Evolutionary conservation across 2,329 filamentous ascomycete species (phyloP), one percentile per base, ranked within the genome.

Genomic region (Lecanoromycetidae sp.): DNA sequence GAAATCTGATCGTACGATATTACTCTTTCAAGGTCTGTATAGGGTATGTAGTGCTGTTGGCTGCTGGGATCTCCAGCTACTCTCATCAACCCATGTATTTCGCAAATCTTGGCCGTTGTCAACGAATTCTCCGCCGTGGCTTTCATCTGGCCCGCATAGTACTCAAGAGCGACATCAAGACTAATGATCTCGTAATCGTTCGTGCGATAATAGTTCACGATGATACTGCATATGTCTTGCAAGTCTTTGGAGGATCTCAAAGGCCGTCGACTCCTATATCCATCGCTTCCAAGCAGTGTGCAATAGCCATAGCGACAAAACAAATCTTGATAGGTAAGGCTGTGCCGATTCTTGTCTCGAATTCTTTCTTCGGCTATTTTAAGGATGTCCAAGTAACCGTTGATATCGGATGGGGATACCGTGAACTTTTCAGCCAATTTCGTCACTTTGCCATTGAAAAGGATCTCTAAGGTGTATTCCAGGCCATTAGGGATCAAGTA

Each of bases 121-220:
- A 48, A 38, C 19, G 39, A 20, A 13, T 3, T 19, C 6, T 44
- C 44, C 9, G n/a, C 22, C 3, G 33, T 29, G 10, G 38, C 29
- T 20, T 13, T 27, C 12, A 15, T n/a, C 22, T 15, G 30, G 2
- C 25, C 32, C 6, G 33, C 3, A 23, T 17, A 23, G 32, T 50
- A 50, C 10, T 50, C 29, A 4, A 43, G 36, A 13, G 19, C 33
- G 25, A 50, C 47, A 20, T 42, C 9, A 13, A 50, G 13, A 19
- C 12, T 25, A 12, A 41, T 22, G 23, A 6, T 22, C 15, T 17
- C 4, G 4, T 5, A 12, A 23, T 23, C 6, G 5, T 44, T 29
- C 10, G 19, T 13, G 12, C n/a, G 30, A 22, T 13, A 41, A 26
- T 48, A 33, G 4, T 36, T 36, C 4, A 25, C 7, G 1, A 49